A percentile compares a stretch with the other conserved stretches of the same genome.
These are phyloP conservation scores for Leishmania major DNA, from an alignment of 208 protist species.

Conservation along the genomic window DNA sequence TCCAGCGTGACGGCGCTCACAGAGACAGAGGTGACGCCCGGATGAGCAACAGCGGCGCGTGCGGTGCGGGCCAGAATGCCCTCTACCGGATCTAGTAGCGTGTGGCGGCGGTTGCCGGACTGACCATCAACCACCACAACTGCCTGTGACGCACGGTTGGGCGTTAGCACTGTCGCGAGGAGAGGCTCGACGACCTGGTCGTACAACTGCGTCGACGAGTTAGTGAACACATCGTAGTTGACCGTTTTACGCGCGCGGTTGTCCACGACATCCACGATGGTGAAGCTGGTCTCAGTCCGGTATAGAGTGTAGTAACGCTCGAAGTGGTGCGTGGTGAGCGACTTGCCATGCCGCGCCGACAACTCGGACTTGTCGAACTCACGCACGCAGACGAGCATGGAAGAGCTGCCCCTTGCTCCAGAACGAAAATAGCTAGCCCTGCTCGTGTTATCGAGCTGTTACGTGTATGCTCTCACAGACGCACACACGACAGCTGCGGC, in stretches of 20 bases:
- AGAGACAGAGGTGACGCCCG: constrained; percentile 44
- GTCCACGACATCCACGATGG: constrained; percentile 69
- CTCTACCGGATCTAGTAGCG: constrained; percentile 45
- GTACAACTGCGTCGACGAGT: constrained; percentile 26
- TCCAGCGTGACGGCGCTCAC: constrained; percentile 56
- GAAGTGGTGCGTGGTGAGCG: constrained; percentile 14
- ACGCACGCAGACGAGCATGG: constrained; percentile 59
- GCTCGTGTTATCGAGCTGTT: background rate
- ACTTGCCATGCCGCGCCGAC: constrained; percentile 1
- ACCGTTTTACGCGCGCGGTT: constrained; percentile 59
- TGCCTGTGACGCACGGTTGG: constrained; percentile 44
- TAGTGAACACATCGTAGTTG: constrained; percentile 52
- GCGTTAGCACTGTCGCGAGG: constrained; percentile 37
- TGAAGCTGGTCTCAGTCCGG: constrained; percentile 28
- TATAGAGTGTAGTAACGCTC: constrained; percentile 68
- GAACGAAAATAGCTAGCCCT: background rate
- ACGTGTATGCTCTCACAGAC: background rate
- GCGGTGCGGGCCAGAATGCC: constrained; percentile 44
- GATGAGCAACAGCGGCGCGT: constrained; percentile 16
- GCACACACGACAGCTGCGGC: background rate
- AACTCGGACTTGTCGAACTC: constrained; percentile 48
- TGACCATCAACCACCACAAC: constrained; percentile 65
- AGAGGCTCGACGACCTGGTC: constrained; percentile 46
- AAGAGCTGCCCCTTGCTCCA: background rate
- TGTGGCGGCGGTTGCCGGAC: constrained; percentile 27